Percentiles rank a stretch among this genome's conserved stretches.
phyloP scores from a whole-genome alignment of 2,329 filamentous ascomycete genomes.

The Diaporthe sp. region DNA sequence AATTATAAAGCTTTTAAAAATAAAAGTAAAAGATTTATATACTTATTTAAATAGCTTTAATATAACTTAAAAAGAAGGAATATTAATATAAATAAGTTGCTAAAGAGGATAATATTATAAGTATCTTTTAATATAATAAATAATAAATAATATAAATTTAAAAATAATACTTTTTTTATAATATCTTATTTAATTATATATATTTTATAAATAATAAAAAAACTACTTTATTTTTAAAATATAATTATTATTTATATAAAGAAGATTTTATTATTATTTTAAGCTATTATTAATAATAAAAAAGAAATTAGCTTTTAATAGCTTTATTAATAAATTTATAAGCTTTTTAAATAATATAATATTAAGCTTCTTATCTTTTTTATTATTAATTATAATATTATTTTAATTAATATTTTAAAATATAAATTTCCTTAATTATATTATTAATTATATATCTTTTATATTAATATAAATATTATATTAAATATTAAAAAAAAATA shows the following conservation, averaged over 20 bases:
- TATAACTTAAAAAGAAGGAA: too few relatives aligned
- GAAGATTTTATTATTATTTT: not conserved
- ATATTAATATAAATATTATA: not conserved
- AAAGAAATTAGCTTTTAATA: not conserved
- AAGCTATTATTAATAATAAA: not conserved
- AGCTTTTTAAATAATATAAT: not conserved
- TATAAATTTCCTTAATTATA: not conserved
- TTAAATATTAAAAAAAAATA: not conserved
- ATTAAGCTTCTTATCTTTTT: not conserved
- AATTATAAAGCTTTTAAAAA: too few relatives aligned
- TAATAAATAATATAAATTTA: too few relatives aligned
- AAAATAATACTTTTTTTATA: too few relatives aligned
- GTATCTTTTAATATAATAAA: too few relatives aligned
- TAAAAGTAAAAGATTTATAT: too few relatives aligned
- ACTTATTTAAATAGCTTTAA: too few relatives aligned
- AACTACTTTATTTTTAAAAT: not conserved
- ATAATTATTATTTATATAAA: not conserved
- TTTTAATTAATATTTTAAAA: not conserved
- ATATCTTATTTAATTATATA: not conserved
- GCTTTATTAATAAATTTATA: not conserved
- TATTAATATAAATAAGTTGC: too few relatives aligned
- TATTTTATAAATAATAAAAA: not conserved
- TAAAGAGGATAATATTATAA: too few relatives aligned
- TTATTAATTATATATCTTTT: not conserved
- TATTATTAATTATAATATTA: not conserved